phyloP scores from a whole-genome alignment of 2,329 filamentous ascomycete genomes.

The Hypoxylon sp. region DNA sequence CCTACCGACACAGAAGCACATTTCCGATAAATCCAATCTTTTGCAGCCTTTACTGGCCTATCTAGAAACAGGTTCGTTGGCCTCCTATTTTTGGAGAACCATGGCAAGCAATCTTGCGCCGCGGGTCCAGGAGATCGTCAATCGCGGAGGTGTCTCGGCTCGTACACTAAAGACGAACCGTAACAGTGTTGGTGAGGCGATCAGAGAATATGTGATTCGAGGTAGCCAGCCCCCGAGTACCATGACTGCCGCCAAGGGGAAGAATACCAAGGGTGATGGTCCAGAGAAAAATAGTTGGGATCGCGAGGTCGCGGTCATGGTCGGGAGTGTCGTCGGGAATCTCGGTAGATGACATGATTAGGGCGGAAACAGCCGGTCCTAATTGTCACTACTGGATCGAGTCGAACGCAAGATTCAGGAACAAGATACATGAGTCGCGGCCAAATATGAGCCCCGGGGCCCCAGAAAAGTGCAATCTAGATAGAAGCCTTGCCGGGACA shows the following conservation, averaged over 20 bases:
- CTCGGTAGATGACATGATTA: conserved; percentile 57
- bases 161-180: conserved; percentile 81
- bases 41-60: conserved; percentile 76
- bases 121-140: conserved; percentile 84
- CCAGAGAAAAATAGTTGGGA: conserved; percentile 73
- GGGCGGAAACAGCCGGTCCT: too few relatives aligned
- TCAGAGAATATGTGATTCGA: conserved; percentile 82
- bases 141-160: conserved; percentile 82
- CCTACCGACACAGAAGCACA: conserved; percentile 50
- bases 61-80: conserved; percentile 87
- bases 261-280: conserved; percentile 51
- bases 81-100: conserved; percentile 93
- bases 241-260: conserved; percentile 54
- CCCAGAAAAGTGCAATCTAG: too few relatives aligned
- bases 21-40: conserved; percentile 58
- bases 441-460: too few relatives aligned
- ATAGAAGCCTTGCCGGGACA: too few relatives aligned
- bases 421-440: too few relatives aligned
- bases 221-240: conserved; percentile 75
- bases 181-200: conserved; percentile 76
- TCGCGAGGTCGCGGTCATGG: conserved; percentile 93
- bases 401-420: too few relatives aligned
- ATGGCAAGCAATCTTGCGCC: conserved; percentile 80
- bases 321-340: conserved; percentile 77
- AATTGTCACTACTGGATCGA: too few relatives aligned